These are phyloP conservation scores for Candida sp. DNA, from an alignment of 1,139 yeast species.

Conservation along the genomic window DNA sequence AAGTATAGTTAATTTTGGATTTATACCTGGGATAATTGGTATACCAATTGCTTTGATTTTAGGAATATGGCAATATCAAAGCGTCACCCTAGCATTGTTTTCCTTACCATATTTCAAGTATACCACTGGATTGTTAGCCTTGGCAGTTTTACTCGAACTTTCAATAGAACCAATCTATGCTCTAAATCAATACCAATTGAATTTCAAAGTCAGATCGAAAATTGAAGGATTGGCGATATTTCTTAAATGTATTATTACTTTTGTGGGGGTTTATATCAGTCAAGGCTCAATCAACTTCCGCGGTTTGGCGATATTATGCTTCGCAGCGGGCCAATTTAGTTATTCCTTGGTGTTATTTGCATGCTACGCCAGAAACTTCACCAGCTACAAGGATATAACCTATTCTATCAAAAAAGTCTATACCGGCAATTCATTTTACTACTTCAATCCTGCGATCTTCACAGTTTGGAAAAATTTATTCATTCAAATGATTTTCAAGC, in stretches of 20 bases:
- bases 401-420: slow-evolving; percentile 5
- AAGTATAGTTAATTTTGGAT: slow-evolving; percentile 71
- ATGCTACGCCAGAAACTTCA: slow-evolving; percentile 14
- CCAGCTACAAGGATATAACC: slow-evolving; percentile 5
- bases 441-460: slow-evolving; percentile 23
- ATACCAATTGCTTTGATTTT: slow-evolving; percentile 48
- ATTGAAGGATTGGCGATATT: slow-evolving; percentile 60
- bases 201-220: slow-evolving; percentile 65
- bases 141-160: slow-evolving; percentile 64
- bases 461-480: slow-evolving; percentile 57
- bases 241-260: slow-evolving; percentile 60
- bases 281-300: slow-evolving; percentile 20
- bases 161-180: slow-evolving; percentile 74
- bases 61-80: slow-evolving; percentile 41
- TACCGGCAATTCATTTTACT: slow-evolving; percentile 6
- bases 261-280: slow-evolving; percentile 37
- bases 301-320: slow-evolving; percentile 62
- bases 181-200: slow-evolving; percentile 64
- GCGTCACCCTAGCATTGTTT: slow-evolving; percentile 20
- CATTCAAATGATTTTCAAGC: slow-evolving; percentile 82
- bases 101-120: slow-evolving; percentile 16
- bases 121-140: slow-evolving; percentile 21
- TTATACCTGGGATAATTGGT: slow-evolving; percentile 60
- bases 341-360: slow-evolving; percentile 50
- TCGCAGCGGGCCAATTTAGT: slow-evolving; percentile 70